Evolutionary conservation across 2,329 filamentous ascomycete genomes (phyloP).

Genomic region (Fusarium floridanum): DNA sequence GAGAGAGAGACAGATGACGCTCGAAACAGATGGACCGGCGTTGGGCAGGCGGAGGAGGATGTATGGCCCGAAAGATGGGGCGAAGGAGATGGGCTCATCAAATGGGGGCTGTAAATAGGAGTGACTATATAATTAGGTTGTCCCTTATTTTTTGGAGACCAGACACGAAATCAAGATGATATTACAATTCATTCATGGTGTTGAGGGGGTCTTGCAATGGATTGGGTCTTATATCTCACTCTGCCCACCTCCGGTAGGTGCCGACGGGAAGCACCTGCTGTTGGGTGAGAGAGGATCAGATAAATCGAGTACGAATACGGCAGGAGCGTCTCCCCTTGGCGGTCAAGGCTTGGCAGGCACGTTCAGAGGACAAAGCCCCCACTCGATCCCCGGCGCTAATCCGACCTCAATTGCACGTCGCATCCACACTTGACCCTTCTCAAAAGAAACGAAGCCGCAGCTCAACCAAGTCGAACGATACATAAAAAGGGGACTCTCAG

Average conservation of each 20-base stretch:
- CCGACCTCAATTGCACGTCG: conserved; percentile 25
- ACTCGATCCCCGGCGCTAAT: conserved; percentile 20
- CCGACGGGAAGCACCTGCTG: not conserved
- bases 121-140: conserved; percentile 46
- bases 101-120: conserved; percentile 40
- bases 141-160: conserved; percentile 45
- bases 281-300: not conserved
- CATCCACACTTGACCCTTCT: conserved; percentile 8
- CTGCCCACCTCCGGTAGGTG: not conserved
- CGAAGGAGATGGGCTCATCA: conserved; percentile 11
- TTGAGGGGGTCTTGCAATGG: not conserved
- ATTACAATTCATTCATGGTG: conserved; percentile 19
- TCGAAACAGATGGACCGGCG: not conserved
- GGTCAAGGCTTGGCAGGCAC: conserved; percentile 39
- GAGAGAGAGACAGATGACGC: conserved; percentile 7
- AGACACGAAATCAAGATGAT: conserved; percentile 43
- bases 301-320: conserved; percentile 44
- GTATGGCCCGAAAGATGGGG: not conserved
- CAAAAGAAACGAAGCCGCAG: conserved; percentile 1
- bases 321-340: not conserved
- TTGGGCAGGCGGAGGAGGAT: not conserved
- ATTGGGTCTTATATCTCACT: not conserved
- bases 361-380: conserved; percentile 27
- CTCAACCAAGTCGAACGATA: conserved; percentile 32
- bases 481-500: conserved; percentile 21